Evolutionary conservation across 2,329 filamentous ascomycete species (phyloP), one percentile per base, ranked within the genome.

Genomic region (Dactylellina parvicollis): DNA sequence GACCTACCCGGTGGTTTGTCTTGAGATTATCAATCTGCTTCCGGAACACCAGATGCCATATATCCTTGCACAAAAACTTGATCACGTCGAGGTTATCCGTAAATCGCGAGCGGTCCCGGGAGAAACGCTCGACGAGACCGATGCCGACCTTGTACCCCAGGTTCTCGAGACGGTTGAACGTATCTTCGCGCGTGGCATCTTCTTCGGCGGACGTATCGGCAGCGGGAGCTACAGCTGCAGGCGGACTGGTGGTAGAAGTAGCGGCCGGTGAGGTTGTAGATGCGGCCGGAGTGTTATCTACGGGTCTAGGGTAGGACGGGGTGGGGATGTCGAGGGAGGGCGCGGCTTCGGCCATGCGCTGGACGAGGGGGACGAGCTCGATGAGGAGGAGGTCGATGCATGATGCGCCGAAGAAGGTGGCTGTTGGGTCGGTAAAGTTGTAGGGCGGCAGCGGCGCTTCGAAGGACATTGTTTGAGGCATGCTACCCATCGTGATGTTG

Each of bases 1-100:
- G 22, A 77, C 84, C 16, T 83, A 92, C 90, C 78, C 95, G 85
- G 80, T 99, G 95, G 80, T 99, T 99, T 7, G 95, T 99, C 83
- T 99, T 99, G 49, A 99, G 85, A 80, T 99, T 99, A 82, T 99
- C 95, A 79, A 99, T 92, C 81, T 98, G 96, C 82, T 99, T 99
- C 80, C 91, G 87, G 81, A 97, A 99, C 14, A 97, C 87, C 18
- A 98, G 85, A 32, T 88, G 92, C 95, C 95, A 99, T 46, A 99
- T 85, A 81, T 99, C 95, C 83, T 99, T 99, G 86, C 95, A 99
- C 54, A 99, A 85, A 79, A 99, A 98, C 81, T 99, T 99, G 80
- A 99, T 99, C 54, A 93, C 90, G 79, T 98, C 95, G 42, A 99
- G 87, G 2, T 93, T 93, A 78, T 96, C 92, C 74, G 90, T 91